Conservation (phyloP, 108 stramenopile species). For the Cyclotella cryptica region DNA sequence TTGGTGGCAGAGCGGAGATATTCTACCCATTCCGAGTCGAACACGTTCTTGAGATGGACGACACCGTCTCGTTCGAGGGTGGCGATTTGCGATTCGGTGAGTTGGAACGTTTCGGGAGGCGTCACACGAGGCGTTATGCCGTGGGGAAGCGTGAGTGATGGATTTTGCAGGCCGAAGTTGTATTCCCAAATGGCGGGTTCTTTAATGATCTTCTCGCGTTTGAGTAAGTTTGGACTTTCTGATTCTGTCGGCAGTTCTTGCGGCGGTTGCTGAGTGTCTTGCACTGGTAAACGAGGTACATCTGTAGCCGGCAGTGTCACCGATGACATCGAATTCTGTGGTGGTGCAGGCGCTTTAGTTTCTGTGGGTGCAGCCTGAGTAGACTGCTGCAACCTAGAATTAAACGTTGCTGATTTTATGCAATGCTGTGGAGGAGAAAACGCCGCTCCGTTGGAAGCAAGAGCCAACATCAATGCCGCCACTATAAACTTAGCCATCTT, state of each 20-base stretch:
- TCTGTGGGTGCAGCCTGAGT: too few species aligned
- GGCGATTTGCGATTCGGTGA: constrained; percentile 81
- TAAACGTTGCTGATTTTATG: too few species aligned
- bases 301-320: too few species aligned
- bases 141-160: constrained; percentile 74
- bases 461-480: too few species aligned
- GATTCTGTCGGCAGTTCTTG: not conserved
- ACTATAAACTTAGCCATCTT: too few species aligned
- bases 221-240: not conserved
- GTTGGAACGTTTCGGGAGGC: constrained; percentile 67
- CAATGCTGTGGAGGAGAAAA: too few species aligned
- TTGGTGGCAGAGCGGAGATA: constrained; percentile 83
- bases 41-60: constrained; percentile 82
- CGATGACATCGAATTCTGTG: too few species aligned
- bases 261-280: too few species aligned
- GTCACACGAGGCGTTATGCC: constrained; percentile 68
- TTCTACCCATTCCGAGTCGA: constrained; percentile 88
- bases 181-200: constrained; percentile 91
- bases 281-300: too few species aligned
- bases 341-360: too few species aligned
- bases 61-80: constrained; percentile 89
- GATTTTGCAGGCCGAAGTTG: constrained; percentile 92
- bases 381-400: too few species aligned
- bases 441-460: too few species aligned
- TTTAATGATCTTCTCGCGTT: constrained; percentile 73